Evolutionary conservation across 176 grass and related monocot genomes (phyloP).

Genomic region (Carex cristatella): DNA sequence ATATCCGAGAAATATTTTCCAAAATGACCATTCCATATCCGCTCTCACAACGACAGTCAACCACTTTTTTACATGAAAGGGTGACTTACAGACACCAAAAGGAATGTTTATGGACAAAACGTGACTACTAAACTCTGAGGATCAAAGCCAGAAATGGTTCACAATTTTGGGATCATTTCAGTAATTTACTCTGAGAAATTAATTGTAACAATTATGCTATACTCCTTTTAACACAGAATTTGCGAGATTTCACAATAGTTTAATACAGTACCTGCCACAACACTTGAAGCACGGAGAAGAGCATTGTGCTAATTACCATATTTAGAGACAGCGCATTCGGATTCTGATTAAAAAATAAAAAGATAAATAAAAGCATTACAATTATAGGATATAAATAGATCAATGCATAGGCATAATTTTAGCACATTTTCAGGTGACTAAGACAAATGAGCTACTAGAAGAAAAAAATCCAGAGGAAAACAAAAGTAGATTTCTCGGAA

Average conservation of each 20-base stretch:
- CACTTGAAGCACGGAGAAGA: slow-evolving; percentile 92
- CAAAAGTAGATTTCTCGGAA: background rate
- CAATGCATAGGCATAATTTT: background rate
- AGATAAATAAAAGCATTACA: slow-evolving; percentile 18
- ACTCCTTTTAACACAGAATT: background rate
- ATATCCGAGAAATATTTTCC: background rate
- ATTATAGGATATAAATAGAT: slow-evolving; percentile 10
- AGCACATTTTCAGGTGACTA: background rate
- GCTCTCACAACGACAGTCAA: background rate
- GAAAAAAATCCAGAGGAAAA: background rate
- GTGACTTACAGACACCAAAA: background rate
- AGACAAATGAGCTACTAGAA: background rate
- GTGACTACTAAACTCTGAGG: background rate
- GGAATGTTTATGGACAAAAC: background rate
- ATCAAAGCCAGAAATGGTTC: background rate
- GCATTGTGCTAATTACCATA: slow-evolving; percentile 85
- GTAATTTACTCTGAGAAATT: background rate
- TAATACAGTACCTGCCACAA: slow-evolving; percentile 68
- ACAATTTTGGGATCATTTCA: background rate
- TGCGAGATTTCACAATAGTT: background rate
- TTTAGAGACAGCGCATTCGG: slow-evolving; percentile 61
- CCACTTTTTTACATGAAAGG: background rate
- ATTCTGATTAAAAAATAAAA: background rate
- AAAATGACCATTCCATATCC: background rate
- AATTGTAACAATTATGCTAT: background rate